phyloP scores from a whole-genome alignment of 2,329 filamentous ascomycete genomes.

The Cladophialophora yegresii region DNA sequence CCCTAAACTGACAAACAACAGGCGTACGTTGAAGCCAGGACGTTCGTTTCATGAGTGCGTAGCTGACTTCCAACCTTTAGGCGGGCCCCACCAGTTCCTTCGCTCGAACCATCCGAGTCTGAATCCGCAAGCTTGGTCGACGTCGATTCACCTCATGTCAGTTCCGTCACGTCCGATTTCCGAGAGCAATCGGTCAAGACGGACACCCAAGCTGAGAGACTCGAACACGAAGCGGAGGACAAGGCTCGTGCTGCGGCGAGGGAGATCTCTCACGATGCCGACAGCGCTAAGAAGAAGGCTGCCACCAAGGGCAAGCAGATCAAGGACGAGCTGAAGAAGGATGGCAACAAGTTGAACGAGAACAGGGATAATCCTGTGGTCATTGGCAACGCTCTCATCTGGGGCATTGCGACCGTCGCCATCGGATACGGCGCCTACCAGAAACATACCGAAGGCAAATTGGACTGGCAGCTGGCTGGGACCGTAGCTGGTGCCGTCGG shows the following conservation, averaged over 20 bases:
- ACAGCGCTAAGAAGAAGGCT: conserved; percentile 42
- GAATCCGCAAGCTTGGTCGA: conserved; percentile 49
- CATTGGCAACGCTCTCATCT: conserved; percentile 49
- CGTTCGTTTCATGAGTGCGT: conserved; percentile 44
- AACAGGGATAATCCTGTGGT: conserved; percentile 53
- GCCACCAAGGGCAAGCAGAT: conserved; percentile 35
- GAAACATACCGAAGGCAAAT: conserved; percentile 49
- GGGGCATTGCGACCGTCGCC: conserved; percentile 46
- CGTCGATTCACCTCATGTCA: conserved; percentile 51
- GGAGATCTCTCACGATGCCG: conserved; percentile 38
- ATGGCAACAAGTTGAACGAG: conserved; percentile 39
- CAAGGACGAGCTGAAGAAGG: conserved; percentile 37
- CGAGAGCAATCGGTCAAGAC: conserved; percentile 49
- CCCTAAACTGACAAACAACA: conserved; percentile 21
- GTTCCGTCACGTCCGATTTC: conserved; percentile 47
- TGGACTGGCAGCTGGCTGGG: conserved; percentile 51
- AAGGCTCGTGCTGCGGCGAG: conserved; percentile 35
- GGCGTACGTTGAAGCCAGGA: conserved; percentile 21
- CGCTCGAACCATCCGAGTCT: conserved; percentile 46
- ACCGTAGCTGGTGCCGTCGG: conserved; percentile 48
- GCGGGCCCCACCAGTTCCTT: conserved; percentile 46
- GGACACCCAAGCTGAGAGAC: conserved; percentile 49
- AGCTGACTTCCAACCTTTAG: conserved; percentile 38
- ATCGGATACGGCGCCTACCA: conserved; percentile 52
- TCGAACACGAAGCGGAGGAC: conserved; percentile 46